Evolutionary conservation across 2,329 filamentous ascomycete genomes (phyloP).

Genomic region (Exophiala mesophila): DNA sequence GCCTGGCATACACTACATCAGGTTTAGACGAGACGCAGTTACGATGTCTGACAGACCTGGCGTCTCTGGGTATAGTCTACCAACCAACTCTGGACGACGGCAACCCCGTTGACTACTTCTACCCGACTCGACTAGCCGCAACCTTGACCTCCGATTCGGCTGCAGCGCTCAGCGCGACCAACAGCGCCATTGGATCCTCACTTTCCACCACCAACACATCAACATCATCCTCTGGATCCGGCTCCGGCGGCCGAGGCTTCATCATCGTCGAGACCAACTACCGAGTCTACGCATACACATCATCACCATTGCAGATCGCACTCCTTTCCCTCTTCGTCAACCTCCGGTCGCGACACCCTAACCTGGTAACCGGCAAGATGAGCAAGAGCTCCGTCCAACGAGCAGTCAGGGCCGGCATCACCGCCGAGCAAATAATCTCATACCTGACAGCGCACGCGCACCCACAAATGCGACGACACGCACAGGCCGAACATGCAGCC

Average conservation of each 20-base stretch:
- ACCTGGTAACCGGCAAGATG: constrained; percentile 87
- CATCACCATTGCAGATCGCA: constrained; percentile 87
- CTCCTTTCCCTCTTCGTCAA: constrained; percentile 86
- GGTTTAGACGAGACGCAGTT: constrained; percentile 75
- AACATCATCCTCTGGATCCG: constrained; percentile 24
- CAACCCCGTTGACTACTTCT: constrained; percentile 55
- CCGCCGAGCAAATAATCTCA: constrained; percentile 87
- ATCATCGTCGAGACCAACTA: constrained; percentile 98
- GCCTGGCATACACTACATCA: constrained; percentile 81
- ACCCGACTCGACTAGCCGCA: constrained; percentile 88
- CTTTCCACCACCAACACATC: no score
- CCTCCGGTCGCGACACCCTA: constrained; percentile 84
- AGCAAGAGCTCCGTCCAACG: constrained; percentile 82
- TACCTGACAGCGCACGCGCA: constrained; percentile 92
- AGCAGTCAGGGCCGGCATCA: constrained; percentile 87
- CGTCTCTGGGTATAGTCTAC: constrained; percentile 91
- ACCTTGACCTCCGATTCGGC: constrained; percentile 77
- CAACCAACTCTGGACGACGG: constrained; percentile 30
- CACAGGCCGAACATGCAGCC: constrained; percentile 30
- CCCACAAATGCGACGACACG: constrained; percentile 77
- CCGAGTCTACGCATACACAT: constrained; percentile 93
- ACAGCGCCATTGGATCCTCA: constrained; percentile 64
- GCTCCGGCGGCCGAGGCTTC: constrained; percentile 54
- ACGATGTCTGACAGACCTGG: constrained; percentile 83
- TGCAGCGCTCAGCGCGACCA: constrained; percentile 64